Percentiles rank a stretch among this genome's conserved stretches.
Conservation (phyloP, 805 yeast genomes). For the Candida gorgasii region DNA sequence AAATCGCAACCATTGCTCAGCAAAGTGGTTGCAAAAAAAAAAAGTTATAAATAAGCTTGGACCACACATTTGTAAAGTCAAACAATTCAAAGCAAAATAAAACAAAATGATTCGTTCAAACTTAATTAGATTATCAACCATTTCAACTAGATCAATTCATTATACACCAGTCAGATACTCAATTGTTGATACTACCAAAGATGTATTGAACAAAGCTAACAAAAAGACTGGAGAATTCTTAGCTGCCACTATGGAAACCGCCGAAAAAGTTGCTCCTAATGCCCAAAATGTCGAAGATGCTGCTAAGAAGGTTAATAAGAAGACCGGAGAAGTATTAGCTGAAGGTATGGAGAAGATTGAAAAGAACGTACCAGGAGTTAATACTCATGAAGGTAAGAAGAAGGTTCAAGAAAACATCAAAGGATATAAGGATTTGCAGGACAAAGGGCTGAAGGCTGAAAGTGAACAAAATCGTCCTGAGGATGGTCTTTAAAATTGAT, state of each 20-base stretch:
- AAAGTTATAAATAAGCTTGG: slow-evolving; percentile 9
- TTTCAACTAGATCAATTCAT: slow-evolving; percentile 12
- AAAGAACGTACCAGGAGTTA: slow-evolving; percentile 6
- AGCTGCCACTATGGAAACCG: slow-evolving; percentile 40
- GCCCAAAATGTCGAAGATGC: slow-evolving; percentile 20
- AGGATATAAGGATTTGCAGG: slow-evolving; percentile 43
- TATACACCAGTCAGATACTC: slow-evolving; percentile 17
- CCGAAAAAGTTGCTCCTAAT: slow-evolving; percentile 27
- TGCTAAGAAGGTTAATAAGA: slow-evolving; percentile 26
- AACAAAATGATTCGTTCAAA: slow-evolving; percentile 11
- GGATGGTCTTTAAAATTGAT: slow-evolving; percentile 34
- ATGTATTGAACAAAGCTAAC: slow-evolving; percentile 30
- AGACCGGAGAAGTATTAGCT: slow-evolving; percentile 22
- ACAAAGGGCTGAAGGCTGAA: slow-evolving; percentile 44
- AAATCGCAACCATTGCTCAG: slow-evolving; percentile 15
- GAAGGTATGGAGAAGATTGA: slow-evolving; percentile 23
- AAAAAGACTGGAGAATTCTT: slow-evolving; percentile 43
- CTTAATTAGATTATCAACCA: slow-evolving; percentile 6
- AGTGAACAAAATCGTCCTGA: slow-evolving; percentile 48
- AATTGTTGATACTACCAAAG: slow-evolving; percentile 36
- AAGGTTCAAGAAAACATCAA: slow-evolving; percentile 23
- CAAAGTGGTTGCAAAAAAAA: slow-evolving; percentile 7
- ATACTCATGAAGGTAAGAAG: slow-evolving; percentile 23
- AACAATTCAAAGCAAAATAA: too few relatives aligned
- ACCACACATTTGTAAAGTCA: too few relatives aligned